Base-by-base conservation (phyloP, 2,329 filamentous ascomycete species). In the Orbilia blumenaviensis region DNA sequence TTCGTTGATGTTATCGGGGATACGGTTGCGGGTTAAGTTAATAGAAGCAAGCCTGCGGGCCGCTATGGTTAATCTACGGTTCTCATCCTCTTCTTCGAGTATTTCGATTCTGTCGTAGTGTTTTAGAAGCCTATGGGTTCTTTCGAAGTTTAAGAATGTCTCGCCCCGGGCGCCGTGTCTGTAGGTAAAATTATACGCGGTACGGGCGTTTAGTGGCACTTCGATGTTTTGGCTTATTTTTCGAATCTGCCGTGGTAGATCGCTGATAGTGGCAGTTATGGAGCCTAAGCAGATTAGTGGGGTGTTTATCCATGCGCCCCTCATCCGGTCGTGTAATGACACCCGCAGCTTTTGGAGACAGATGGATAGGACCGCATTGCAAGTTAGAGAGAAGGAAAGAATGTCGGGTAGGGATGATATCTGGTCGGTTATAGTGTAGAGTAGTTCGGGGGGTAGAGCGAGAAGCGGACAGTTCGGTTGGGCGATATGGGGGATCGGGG, bases 361-460 rank as follows among this genome's bases (percentile, higher is more conserved):
- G 14, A 64, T 29, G 18, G 67, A 61, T 8, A 72, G 50, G 12
- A 72, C 9, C 1, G 44, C 50, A 5, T 62, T 61, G 38, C 60
- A 72, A 10, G 67, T 72, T 14, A 72, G 23, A 8, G 60, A 27
- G 27, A 72, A 23, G 1, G 67, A 58, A 23, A 72, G 48, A 29
- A 52, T 50, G 25, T 72, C 67, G 12, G 23, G 18, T 23, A 72
- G 48, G 6, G 36, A 52, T n/a, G 29, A 9, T 12, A 72, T 16
- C 9, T 50, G 18, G 41, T 72, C 67, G 25, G 50, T 34, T 29
- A 72, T 25, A 1, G 27, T 21, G 16, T 72, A 66, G 27, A 72
- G 50, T 10, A 72, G 48, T 34, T 72, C 67, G 14, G 54, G 50
- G 4, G 67, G 67, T 3, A 72, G 67, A 38, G 60, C 62, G n/a